Evolutionary conservation across 169 alveolate species (phyloP).

Genomic region (Eimeria zaria): DNA sequence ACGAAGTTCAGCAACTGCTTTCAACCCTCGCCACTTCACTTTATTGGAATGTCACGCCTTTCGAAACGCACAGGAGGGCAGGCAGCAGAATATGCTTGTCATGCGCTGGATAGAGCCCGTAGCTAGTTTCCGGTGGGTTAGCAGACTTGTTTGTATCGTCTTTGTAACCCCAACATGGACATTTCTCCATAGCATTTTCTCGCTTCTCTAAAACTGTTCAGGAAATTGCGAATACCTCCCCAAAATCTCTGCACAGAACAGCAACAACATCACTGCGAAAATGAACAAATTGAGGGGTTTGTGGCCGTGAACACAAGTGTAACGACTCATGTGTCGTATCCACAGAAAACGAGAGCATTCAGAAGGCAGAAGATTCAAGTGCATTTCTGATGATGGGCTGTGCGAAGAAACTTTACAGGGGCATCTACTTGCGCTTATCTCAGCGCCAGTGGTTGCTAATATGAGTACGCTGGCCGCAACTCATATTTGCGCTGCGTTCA

Average conservation of each 20-base stretch:
- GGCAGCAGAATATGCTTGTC: no score
- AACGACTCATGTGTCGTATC: not conserved
- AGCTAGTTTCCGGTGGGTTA: no score
- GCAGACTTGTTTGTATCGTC: no score
- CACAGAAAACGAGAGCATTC: not conserved
- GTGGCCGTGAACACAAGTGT: not conserved
- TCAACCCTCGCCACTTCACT: no score
- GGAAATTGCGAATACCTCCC: no score
- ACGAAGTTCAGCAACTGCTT: no score
- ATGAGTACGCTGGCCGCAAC: not conserved
- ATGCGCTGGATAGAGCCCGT: no score
- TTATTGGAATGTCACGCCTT: no score
- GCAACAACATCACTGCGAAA: not conserved
- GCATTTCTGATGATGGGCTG: not conserved
- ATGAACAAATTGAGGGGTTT: not conserved
- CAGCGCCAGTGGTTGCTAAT: not conserved
- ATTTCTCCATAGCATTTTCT: no score
- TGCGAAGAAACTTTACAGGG: not conserved
- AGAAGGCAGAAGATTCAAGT: not conserved
- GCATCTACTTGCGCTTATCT: not conserved
- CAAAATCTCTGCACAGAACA: not conserved
- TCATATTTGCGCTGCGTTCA: not conserved
- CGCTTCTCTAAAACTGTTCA: not conserved
- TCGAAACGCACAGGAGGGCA: no score
- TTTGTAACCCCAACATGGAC: no score